These are phyloP conservation scores for Mitragyna speciosa DNA, from an alignment of 257 asterid genomes.

Conservation along the genomic window DNA sequence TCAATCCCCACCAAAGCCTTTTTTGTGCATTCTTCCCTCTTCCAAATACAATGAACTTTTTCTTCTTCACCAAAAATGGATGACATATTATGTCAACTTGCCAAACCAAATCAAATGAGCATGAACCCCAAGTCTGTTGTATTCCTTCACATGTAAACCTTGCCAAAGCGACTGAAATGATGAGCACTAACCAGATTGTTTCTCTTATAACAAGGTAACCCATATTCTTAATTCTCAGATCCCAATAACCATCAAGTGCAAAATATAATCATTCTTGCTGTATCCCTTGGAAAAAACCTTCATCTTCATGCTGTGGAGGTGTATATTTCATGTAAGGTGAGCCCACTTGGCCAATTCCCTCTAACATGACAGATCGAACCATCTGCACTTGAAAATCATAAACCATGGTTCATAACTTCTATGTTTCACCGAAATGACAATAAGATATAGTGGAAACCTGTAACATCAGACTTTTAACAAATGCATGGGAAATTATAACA, in stretches of 20 bases:
- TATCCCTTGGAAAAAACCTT: slow-evolving; percentile 48
- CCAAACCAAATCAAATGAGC: slow-evolving; percentile 4
- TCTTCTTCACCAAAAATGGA: not conserved
- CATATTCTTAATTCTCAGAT: not conserved
- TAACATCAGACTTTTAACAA: not conserved
- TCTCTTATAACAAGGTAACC: not conserved
- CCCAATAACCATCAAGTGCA: not conserved
- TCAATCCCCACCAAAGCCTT: not conserved
- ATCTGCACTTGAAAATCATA: slow-evolving; percentile 48
- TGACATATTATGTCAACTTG: not conserved
- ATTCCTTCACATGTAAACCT: not conserved
- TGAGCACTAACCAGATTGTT: not conserved
- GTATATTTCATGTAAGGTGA: slow-evolving; percentile 39
- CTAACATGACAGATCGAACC: slow-evolving; percentile 61
- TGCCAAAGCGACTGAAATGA: not conserved
- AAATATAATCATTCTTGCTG: slow-evolving; percentile 29
- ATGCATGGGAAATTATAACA: not conserved
- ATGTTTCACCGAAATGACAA: too few species aligned
- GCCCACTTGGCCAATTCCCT: slow-evolving; percentile 52
- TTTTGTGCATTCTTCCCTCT: not conserved
- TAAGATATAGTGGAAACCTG: not conserved
- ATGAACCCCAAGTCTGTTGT: not conserved
- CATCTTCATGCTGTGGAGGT: slow-evolving; percentile 46
- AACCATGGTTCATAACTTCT: too few species aligned
- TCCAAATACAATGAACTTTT: not conserved